Evolutionary conservation across 202 grass and related monocot genomes (phyloP), one percentile per base, ranked within the genome.

Genomic region (Schoenoplectus triqueter): DNA sequence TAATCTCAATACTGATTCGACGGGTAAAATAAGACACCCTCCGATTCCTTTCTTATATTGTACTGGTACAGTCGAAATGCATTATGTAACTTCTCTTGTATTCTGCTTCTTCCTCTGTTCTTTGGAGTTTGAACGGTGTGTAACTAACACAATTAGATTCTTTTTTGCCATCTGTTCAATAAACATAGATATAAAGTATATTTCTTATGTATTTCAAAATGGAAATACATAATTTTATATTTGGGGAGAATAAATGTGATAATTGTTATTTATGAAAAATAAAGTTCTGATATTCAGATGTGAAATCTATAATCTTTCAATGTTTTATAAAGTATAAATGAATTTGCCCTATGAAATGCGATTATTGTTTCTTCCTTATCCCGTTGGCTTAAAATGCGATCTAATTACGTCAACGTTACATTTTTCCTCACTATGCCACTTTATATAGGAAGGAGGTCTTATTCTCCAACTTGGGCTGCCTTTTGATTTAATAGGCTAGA

Each of bases 381-480:
- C 13, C 31, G 10, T 10, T 68, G 13, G 65, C 14, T 68, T 14
- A 40, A 42, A 14, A 4, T 31, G 50, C 18, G 7, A 75, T 54
- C 52, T 52, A 47, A 31, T 31, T 31, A 14, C 17, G 72, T 76
- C 20, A 73, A 11, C 49, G 39, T 55, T 55, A 15, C 21, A 56
- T 72, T 8, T 57, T 22, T 57, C 2, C 21, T 20, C 10, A 77
- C 51, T 39, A 7, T 8, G 6, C 21, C 21, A 57, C 49, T 50
- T 77, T 11, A 57, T 14, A 20, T 40, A 77, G 56, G 31, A 31
- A 31, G 31, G 14, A 56, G 10, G 50, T 77, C 73, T 31, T 57
- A 15, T 77, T 76, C 49, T 76, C 19, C 50, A 56, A 76, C 5
- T 76, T 76, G 19, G 10, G 21, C 50, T 39, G 73, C 73, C 49